Conservation (phyloP, 768 basidiomycete genomes). For the Lactifluus volemus region DNA sequence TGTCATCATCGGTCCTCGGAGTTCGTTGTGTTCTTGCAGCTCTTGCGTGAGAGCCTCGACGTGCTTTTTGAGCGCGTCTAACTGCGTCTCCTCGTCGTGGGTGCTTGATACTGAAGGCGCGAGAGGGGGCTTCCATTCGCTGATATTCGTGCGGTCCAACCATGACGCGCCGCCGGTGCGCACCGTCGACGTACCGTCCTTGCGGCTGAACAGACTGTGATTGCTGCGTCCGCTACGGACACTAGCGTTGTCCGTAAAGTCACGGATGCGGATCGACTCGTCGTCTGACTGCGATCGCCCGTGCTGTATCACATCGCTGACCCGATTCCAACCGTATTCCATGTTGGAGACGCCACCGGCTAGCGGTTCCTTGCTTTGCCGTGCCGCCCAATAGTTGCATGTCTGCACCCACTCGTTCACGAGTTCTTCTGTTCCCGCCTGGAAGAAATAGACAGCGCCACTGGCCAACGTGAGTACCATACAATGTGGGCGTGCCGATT, state of each 20-base stretch:
- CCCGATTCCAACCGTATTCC: slow-evolving; percentile 97
- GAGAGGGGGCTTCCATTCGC: slow-evolving; percentile 91
- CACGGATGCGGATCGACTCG: slow-evolving; percentile 38
- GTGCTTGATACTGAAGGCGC: slow-evolving; percentile 75
- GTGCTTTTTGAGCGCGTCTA: slow-evolving; percentile 84
- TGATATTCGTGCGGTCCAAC: slow-evolving; percentile 68
- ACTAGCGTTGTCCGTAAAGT: slow-evolving; percentile 59
- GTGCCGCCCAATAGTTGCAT: slow-evolving; percentile 98
- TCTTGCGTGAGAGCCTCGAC: slow-evolving; percentile 68
- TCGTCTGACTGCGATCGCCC: slow-evolving; percentile 51
- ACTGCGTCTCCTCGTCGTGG: slow-evolving; percentile 88
- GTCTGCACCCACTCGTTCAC: slow-evolving; percentile 98
- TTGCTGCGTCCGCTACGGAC: slow-evolving; percentile 68
- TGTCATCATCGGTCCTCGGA: slow-evolving; percentile 72
- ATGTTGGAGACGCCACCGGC: slow-evolving; percentile 97
- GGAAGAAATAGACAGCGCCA: slow-evolving; percentile 95
- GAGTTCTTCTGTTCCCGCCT: slow-evolving; percentile 97
- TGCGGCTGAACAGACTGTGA: slow-evolving; percentile 66
- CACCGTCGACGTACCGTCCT: slow-evolving; percentile 56
- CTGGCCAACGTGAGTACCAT: slow-evolving; percentile 87
- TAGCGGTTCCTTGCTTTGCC: slow-evolving; percentile 90
- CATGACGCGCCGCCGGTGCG: slow-evolving; percentile 64
- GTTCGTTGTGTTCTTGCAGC: slow-evolving; percentile 71
- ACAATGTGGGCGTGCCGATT: slow-evolving; percentile 86
- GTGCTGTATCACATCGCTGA: slow-evolving; percentile 45